Conservation (phyloP, 768 basidiomycete genomes). For the Cyclocybe aegerita region DNA sequence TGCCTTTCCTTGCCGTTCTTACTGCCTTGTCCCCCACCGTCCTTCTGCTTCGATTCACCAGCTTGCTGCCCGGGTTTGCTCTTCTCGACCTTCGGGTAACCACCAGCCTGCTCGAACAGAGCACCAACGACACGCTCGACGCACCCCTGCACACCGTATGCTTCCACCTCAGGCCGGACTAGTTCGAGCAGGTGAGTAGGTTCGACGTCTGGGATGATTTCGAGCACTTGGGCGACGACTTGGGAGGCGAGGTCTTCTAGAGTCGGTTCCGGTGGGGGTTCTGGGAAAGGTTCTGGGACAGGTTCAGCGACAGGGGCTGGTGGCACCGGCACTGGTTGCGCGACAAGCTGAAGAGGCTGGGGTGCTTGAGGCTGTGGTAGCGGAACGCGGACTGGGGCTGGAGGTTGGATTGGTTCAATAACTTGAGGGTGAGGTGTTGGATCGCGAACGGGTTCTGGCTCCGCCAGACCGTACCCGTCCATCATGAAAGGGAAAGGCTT, state of each 20-base stretch:
- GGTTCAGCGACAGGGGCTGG: slow-evolving; percentile 12
- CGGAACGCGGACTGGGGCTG: not conserved
- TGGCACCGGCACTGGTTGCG: slow-evolving; percentile 10
- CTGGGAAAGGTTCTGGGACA: not conserved
- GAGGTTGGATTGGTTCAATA: not conserved
- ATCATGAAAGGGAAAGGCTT: slow-evolving; percentile 1
- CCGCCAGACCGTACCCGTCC: not conserved
- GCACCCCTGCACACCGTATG: slow-evolving; percentile 31
- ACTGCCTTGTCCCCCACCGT: slow-evolving; percentile 12
- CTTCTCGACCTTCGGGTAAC: slow-evolving; percentile 54
- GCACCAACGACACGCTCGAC: slow-evolving; percentile 56
- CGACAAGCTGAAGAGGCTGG: not conserved
- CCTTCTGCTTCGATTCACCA: slow-evolving; percentile 27
- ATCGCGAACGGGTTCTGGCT: not conserved
- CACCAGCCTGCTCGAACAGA: slow-evolving; percentile 56
- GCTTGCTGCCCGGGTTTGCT: not conserved
- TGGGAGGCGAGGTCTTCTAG: slow-evolving; percentile 12
- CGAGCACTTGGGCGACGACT: slow-evolving; percentile 51
- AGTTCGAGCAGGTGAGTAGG: slow-evolving; percentile 52
- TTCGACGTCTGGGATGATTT: slow-evolving; percentile 71
- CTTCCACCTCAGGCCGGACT: slow-evolving; percentile 40
- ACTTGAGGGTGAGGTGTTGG: not conserved
- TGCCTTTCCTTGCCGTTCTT: slow-evolving; percentile 27
- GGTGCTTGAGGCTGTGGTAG: not conserved
- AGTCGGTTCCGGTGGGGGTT: slow-evolving; percentile 4